Evolutionary conservation across 2,329 filamentous ascomycete species (phyloP).

Genomic region (Trichoderma sp.): DNA sequence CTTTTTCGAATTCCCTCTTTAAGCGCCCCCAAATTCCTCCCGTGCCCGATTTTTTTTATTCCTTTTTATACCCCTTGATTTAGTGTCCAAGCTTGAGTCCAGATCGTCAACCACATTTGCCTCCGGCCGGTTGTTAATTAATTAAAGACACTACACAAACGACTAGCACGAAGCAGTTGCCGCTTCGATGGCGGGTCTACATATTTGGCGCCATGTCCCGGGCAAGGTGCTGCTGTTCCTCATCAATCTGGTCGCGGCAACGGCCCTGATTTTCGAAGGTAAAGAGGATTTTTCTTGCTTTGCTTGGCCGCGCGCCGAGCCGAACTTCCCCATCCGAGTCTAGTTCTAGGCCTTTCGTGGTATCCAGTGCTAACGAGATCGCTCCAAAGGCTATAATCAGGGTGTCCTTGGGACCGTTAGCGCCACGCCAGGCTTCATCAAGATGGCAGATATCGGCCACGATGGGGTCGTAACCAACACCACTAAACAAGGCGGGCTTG

Average conservation of each 20-base stretch:
- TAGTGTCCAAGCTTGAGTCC: background rate
- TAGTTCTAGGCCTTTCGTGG: background rate
- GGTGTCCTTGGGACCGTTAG: constrained; percentile 55
- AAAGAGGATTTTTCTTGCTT: background rate
- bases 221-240: constrained; percentile 26
- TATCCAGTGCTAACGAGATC: background rate
- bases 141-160: background rate
- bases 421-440: constrained; percentile 40
- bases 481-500: constrained; percentile 51
- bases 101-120: constrained; percentile 1
- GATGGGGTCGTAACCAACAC: constrained; percentile 48
- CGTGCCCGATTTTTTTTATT: background rate
- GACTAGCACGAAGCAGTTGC: background rate
- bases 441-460: constrained; percentile 45
- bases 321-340: background rate
- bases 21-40: background rate
- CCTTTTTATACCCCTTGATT: background rate
- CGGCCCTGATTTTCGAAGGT: constrained; percentile 28
- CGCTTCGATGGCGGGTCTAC: constrained; percentile 21
- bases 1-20: background rate
- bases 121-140: background rate
- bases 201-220: constrained; percentile 27
- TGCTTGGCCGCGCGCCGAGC: background rate
- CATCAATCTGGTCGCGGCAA: constrained; percentile 26
- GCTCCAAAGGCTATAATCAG: constrained; percentile 48